These are phyloP conservation scores for Tetrastigma voinierianum DNA, from an alignment of 164 flowering plant genomes.

Conservation along the genomic window DNA sequence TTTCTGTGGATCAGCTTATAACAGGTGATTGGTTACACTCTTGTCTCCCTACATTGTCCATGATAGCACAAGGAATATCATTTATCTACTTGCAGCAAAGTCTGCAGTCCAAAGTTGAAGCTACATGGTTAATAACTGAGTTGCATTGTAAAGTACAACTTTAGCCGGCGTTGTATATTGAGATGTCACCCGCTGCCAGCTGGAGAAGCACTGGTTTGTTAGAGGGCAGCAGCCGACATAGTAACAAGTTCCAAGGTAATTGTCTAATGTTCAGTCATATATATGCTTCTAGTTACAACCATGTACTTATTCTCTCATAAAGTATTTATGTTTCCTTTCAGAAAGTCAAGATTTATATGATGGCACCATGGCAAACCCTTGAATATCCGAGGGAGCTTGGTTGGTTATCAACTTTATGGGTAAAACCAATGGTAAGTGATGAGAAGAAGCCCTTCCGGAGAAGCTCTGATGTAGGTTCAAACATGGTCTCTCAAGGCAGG, in stretches of 20 bases:
- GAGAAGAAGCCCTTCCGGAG: constrained; percentile 39
- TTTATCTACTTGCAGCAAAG: constrained; percentile 55
- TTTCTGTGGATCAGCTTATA: constrained; percentile 57
- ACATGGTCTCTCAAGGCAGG: constrained; percentile 32
- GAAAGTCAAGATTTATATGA: constrained; percentile 71
- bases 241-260: constrained; percentile 60
- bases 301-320: no score
- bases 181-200: constrained; percentile 69
- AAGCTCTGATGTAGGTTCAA: constrained; percentile 67
- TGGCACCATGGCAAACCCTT: constrained; percentile 56
- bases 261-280: no score
- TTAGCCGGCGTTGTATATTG: constrained; percentile 73
- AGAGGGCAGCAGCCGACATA: constrained; percentile 56
- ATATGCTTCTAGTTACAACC: no score
- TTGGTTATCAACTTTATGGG: constrained; percentile 59
- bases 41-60: constrained; percentile 48
- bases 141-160: constrained; percentile 66
- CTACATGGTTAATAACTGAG: constrained; percentile 58
- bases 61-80: constrained; percentile 27
- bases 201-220: constrained; percentile 72
- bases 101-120: constrained; percentile 61
- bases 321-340: constrained; percentile 10
- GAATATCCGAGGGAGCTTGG: constrained; percentile 61
- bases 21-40: constrained; percentile 53
- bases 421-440: constrained; percentile 66